Percentiles rank a stretch among this genome's conserved stretches.
phyloP scores from a whole-genome alignment of 345 rosid species.

The Eucalyptus sp. region DNA sequence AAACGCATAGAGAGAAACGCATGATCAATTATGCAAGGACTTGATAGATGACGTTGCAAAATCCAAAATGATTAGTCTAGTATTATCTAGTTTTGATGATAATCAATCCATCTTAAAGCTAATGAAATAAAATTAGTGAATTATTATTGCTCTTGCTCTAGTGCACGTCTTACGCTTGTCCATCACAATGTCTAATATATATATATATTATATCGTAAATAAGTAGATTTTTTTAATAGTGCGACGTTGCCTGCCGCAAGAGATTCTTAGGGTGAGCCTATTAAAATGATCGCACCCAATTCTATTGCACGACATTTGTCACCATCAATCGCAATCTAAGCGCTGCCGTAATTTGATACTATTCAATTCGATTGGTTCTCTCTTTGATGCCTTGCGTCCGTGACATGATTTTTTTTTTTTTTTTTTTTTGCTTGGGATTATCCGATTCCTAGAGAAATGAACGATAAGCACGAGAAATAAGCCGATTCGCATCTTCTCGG shows the following conservation, averaged over 20 bases:
- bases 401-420: not conserved
- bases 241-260: not conserved
- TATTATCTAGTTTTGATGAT: not conserved
- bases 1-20: not conserved
- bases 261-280: not conserved
- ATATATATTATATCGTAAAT: too few species aligned
- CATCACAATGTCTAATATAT: not conserved
- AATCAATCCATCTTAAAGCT: not conserved
- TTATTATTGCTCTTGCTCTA: not conserved
- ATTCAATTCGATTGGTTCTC: not conserved
- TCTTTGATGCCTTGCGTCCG: not conserved
- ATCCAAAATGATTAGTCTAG: not conserved
- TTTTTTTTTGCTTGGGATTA: not conserved
- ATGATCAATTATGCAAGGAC: not conserved
- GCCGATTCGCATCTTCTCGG: not conserved
- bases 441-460: not conserved
- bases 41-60: not conserved
- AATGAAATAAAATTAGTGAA: not conserved
- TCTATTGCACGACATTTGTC: not conserved
- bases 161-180: not conserved
- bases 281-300: not conserved
- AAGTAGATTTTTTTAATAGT: not conserved
- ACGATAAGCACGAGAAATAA: not conserved
- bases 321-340: not conserved
- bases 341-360: not conserved